A percentile compares a stretch with the other conserved stretches of the same genome.
phyloP scores from a whole-genome alignment of 2,329 filamentous ascomycete genomes.

The Chrysosporium queenslandicum region DNA sequence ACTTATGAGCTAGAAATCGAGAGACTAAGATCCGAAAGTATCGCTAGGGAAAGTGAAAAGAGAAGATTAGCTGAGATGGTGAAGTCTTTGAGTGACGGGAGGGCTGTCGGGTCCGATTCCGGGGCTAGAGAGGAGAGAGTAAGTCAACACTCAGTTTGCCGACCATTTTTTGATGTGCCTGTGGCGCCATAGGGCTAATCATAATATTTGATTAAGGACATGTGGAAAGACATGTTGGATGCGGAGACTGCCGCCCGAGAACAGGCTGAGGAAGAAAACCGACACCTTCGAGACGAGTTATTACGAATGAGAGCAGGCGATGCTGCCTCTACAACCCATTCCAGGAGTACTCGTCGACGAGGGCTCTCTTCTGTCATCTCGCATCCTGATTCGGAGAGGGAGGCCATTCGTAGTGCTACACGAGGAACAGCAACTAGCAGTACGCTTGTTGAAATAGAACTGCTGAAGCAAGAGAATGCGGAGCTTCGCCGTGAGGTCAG shows the following conservation, averaged over 20 bases:
- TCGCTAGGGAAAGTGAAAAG: slow-evolving; percentile 75
- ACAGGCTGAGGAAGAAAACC: slow-evolving; percentile 82
- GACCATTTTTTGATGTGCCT: background rate
- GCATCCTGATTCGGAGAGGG: slow-evolving; percentile 30
- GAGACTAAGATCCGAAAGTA: slow-evolving; percentile 63
- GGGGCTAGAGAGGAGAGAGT: slow-evolving; percentile 41
- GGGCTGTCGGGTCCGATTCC: slow-evolving; percentile 39
- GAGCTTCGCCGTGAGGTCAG: slow-evolving; percentile 85
- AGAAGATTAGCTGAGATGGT: slow-evolving; percentile 75
- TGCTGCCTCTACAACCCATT: slow-evolving; percentile 16
- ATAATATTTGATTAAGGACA: slow-evolving; percentile 46
- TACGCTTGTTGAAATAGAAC: slow-evolving; percentile 69
- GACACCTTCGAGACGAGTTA: slow-evolving; percentile 71
- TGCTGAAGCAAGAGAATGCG: slow-evolving; percentile 82
- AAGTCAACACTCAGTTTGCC: slow-evolving; percentile 20
- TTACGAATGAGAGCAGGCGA: slow-evolving; percentile 51
- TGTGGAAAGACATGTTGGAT: slow-evolving; percentile 91
- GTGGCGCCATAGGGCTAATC: background rate
- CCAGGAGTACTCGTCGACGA: slow-evolving; percentile 27
- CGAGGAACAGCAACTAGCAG: slow-evolving; percentile 52
- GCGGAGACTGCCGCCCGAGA: slow-evolving; percentile 83
- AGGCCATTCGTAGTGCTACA: slow-evolving; percentile 33
- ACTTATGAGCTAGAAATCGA: slow-evolving; percentile 77
- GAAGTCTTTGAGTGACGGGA: slow-evolving; percentile 50
- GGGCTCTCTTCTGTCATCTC: slow-evolving; percentile 32